Evolutionary conservation across 129 eudicot genomes (phyloP).

Genomic region (Gnaphalium uliginosum): DNA sequence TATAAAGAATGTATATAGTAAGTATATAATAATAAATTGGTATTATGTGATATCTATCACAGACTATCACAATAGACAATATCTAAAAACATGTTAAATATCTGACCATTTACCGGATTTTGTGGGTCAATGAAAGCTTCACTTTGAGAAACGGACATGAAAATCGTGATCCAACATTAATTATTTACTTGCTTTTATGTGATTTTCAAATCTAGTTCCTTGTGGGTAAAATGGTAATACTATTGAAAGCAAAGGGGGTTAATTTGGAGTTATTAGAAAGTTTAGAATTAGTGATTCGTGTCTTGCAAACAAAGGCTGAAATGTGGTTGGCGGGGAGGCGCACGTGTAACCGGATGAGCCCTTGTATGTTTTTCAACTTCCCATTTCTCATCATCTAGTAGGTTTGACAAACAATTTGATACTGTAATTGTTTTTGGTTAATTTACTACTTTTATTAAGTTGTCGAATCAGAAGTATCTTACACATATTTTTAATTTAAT

Average conservation of each 20-base stretch:
- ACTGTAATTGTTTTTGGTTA: background rate
- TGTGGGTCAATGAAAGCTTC: background rate
- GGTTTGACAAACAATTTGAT: slow-evolving; percentile 14
- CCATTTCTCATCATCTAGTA: slow-evolving; percentile 10
- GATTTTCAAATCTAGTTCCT: background rate
- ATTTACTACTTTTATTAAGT: background rate
- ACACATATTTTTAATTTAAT: too few species aligned
- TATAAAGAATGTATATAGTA: too few species aligned
- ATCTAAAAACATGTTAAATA: background rate
- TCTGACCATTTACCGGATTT: background rate
- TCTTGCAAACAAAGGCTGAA: slow-evolving; percentile 16
- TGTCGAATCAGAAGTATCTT: background rate
- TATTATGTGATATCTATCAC: background rate
- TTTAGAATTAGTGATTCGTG: slow-evolving; percentile 10
- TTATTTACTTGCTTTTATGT: background rate
- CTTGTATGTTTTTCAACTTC: background rate
- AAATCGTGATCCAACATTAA: background rate
- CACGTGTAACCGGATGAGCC: slow-evolving; percentile 14
- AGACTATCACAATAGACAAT: background rate
- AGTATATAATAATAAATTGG: too few species aligned
- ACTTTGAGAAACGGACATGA: background rate
- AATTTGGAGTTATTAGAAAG: background rate
- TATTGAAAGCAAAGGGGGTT: background rate
- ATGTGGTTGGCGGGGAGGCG: background rate
- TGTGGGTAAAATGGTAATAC: background rate